Conservation (phyloP, 2,329 filamentous ascomycete genomes). For the Penicillium sp. region DNA sequence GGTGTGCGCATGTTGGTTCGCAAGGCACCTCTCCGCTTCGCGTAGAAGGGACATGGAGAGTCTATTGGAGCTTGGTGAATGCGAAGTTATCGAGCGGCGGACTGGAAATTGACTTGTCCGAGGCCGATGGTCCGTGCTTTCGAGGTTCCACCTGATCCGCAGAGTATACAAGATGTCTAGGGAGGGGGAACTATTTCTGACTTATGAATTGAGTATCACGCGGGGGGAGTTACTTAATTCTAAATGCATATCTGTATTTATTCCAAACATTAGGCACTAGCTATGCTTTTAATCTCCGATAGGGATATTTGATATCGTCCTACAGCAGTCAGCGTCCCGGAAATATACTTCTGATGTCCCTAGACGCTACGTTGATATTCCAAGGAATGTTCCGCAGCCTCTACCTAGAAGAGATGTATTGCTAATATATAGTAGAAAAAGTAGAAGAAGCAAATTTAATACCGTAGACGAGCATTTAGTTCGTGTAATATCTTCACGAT, state of each 20-base stretch:
- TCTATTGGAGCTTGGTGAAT: constrained; percentile 4
- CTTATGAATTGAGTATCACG: neutral
- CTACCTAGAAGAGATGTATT: too few relatives aligned
- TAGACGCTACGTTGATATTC: too few relatives aligned
- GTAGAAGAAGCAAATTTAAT: too few relatives aligned
- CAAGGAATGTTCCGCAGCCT: too few relatives aligned
- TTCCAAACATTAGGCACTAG: neutral
- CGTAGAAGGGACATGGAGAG: constrained; percentile 53
- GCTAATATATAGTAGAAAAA: too few relatives aligned
- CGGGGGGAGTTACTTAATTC: neutral
- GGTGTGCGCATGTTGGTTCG: constrained; percentile 45
- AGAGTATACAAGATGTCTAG: neutral
- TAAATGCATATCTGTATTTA: neutral
- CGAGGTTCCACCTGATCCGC: constrained; percentile 3
- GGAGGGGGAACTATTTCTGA: neutral
- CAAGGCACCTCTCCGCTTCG: constrained; percentile 52
- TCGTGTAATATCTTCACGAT: too few relatives aligned
- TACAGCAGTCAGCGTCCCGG: neutral
- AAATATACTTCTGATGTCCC: neutral
- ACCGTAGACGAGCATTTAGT: too few relatives aligned
- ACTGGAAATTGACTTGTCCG: constrained; percentile 19
- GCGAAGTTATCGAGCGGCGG: constrained; percentile 3
- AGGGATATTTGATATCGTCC: neutral
- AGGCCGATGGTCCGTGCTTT: constrained; percentile 29
- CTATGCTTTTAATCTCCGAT: too few relatives aligned